Percentiles rank a stretch among this genome's conserved stretches.
Evolutionary conservation across 257 asterid species (phyloP).

Genomic region (Nicotiana benthamiana): DNA sequence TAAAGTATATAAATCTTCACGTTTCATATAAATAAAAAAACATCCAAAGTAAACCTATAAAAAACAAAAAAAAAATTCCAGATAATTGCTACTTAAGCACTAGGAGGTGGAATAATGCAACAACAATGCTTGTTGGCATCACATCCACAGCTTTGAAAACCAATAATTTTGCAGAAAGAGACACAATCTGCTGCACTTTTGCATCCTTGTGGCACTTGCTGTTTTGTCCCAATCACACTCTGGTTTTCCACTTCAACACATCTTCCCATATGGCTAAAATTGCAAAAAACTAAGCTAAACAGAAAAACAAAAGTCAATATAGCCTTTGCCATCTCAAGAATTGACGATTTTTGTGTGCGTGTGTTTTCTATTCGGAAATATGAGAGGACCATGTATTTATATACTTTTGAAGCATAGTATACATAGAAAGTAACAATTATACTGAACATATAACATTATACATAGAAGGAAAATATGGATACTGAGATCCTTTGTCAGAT

Average conservation of each 20-base stretch:
- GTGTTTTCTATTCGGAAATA: neutral
- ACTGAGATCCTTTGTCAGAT: neutral
- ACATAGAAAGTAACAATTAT: neutral
- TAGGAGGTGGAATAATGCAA: too few species aligned
- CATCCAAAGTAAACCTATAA: neutral
- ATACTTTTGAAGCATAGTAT: neutral
- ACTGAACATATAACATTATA: neutral
- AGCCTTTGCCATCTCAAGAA: neutral
- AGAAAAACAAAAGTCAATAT: too few species aligned
- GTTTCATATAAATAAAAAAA: neutral
- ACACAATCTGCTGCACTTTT: too few species aligned
- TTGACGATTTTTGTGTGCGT: neutral
- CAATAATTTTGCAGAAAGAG: too few species aligned
- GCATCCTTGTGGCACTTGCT: too few species aligned
- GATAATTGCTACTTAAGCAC: too few species aligned
- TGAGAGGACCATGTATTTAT: neutral
- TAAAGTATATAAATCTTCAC: neutral
- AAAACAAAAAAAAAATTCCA: neutral
- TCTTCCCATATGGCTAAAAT: too few species aligned
- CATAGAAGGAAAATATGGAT: neutral
- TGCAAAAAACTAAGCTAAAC: too few species aligned
- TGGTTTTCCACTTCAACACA: too few species aligned
- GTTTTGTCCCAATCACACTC: too few species aligned
- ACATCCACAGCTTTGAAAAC: too few species aligned
- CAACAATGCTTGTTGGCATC: too few species aligned